Evolutionary conservation across 441 rosid genomes (phyloP), one percentile per base, ranked within the genome.

Genomic region (Pelargonium cotyledonis): DNA sequence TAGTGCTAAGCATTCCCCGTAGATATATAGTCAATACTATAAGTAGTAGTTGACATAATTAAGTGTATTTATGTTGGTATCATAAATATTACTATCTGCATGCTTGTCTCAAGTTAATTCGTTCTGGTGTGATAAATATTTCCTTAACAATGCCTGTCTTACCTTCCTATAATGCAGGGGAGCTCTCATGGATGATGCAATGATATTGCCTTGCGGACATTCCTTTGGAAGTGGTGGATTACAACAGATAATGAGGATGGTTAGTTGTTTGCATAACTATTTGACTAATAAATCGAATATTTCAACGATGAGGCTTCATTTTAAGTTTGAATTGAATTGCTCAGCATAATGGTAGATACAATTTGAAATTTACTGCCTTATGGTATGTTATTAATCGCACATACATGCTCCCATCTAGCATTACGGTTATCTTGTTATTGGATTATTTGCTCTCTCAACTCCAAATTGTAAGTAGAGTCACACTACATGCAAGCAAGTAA

Each of bases 191-290:
- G 90, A 79, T 77, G 98, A 93, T 75, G 98, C 98, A 7, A 86
- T 86, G 78, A 90, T 90, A 66, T 78, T 93, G 83, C 90, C 90
- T 15, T 93, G 97, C 74, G 97, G 98, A 31, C 98, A 93, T 82
- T 90, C 98, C 66, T 93, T 90, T 84, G 92, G 96, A 51, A 74
- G 78, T 16, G 88, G 76, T 69, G 97, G 97, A 38, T 72, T 90
- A 47, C 85, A 82, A 53, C 82, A 90, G 63, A 79, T 89, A 62
- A 75, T 76, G 65, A 81, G 88, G 84, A 74, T 74, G 83, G 97
- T 92, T 49, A 76, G 80, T 80, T 74, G 63, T 74, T 29, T 46
- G 51, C n/a, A 46, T 46, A 43, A 43, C 2, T 43, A 43, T 47
- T 11, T 47, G 53, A 9, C 53, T 47, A 49, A 4, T 15, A 49